Evolutionary conservation across 306 rosid species (phyloP).

Genomic region (Ormosia emarginata): DNA sequence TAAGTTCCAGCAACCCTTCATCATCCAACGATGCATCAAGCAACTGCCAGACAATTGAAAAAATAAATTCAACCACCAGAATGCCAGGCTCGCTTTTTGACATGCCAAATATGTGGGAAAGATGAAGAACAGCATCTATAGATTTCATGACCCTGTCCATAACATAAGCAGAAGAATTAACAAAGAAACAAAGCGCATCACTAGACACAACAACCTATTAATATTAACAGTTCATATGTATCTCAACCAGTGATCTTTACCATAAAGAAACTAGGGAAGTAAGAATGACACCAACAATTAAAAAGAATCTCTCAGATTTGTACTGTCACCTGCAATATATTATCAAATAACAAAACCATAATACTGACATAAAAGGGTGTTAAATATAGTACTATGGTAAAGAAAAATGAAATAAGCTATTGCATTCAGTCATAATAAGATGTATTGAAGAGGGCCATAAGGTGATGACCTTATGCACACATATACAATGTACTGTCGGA

Average conservation of each 20-base stretch:
- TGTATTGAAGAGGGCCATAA: background rate
- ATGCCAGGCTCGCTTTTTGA: slow-evolving; percentile 73
- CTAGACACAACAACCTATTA: background rate
- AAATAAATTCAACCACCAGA: slow-evolving; percentile 77
- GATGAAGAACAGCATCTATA: slow-evolving; percentile 66
- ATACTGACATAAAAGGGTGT: background rate
- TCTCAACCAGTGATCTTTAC: slow-evolving; percentile 11
- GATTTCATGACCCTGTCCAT: slow-evolving; percentile 79
- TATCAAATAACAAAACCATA: background rate
- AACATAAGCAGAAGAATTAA: slow-evolving; percentile 34
- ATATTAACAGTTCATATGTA: slow-evolving; percentile 6
- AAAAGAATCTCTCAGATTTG: background rate
- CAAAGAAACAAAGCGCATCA: background rate
- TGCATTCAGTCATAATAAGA: background rate
- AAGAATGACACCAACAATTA: background rate
- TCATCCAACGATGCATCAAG: slow-evolving; percentile 88
- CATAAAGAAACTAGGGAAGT: background rate
- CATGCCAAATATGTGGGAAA: slow-evolving; percentile 64
- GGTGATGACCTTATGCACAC: background rate
- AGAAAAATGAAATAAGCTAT: background rate
- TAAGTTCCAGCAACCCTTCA: slow-evolving; percentile 75
- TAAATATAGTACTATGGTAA: background rate
- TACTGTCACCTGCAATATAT: background rate
- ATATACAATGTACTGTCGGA: background rate
- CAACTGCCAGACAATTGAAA: slow-evolving; percentile 81